These are phyloP conservation scores for Aspergillus nomiae DNA, from an alignment of 2,329 filamentous ascomycete species.

Conservation along the genomic window DNA sequence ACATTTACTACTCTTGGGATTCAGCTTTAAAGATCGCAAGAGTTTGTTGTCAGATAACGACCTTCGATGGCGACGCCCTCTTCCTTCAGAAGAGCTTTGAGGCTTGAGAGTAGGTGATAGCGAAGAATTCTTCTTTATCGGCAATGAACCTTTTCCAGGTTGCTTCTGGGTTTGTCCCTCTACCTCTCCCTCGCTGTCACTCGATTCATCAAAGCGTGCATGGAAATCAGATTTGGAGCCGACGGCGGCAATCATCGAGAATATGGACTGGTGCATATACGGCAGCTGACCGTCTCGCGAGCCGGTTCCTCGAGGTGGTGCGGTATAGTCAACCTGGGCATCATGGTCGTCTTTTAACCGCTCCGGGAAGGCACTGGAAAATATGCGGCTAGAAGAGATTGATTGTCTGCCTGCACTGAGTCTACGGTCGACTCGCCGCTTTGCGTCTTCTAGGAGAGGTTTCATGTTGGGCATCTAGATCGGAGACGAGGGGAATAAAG, in stretches of 20 bases:
- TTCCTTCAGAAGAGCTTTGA: slow-evolving; percentile 28
- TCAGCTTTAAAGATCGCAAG: slow-evolving; percentile 63
- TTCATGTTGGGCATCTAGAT: slow-evolving; percentile 27
- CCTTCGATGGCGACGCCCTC: slow-evolving; percentile 55
- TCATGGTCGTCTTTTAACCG: slow-evolving; percentile 61
- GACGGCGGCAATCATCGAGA: slow-evolving; percentile 86
- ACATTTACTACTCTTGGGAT: slow-evolving; percentile 28
- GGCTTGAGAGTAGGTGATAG: background rate
- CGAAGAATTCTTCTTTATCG: slow-evolving; percentile 6
- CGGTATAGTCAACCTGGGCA: slow-evolving; percentile 62
- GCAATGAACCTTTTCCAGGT: slow-evolving; percentile 8
- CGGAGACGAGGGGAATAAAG: slow-evolving; percentile 1
- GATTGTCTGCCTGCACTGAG: slow-evolving; percentile 45
- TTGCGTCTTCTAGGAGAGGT: slow-evolving; percentile 43
- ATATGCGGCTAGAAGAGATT: slow-evolving; percentile 44
- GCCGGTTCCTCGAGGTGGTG: slow-evolving; percentile 46
- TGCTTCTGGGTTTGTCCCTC: slow-evolving; percentile 29
- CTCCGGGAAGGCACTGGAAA: slow-evolving; percentile 58
- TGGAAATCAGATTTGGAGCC: slow-evolving; percentile 82
- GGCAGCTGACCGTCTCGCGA: slow-evolving; percentile 48
- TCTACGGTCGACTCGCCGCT: slow-evolving; percentile 45
- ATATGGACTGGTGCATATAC: slow-evolving; percentile 92
- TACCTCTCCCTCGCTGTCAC: slow-evolving; percentile 70
- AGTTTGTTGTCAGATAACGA: slow-evolving; percentile 64
- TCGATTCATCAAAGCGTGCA: slow-evolving; percentile 78